A percentile compares a stretch with the other conserved stretches of the same genome.
Conservation (phyloP, 768 basidiomycete species). For the Leccinum uliginosum region DNA sequence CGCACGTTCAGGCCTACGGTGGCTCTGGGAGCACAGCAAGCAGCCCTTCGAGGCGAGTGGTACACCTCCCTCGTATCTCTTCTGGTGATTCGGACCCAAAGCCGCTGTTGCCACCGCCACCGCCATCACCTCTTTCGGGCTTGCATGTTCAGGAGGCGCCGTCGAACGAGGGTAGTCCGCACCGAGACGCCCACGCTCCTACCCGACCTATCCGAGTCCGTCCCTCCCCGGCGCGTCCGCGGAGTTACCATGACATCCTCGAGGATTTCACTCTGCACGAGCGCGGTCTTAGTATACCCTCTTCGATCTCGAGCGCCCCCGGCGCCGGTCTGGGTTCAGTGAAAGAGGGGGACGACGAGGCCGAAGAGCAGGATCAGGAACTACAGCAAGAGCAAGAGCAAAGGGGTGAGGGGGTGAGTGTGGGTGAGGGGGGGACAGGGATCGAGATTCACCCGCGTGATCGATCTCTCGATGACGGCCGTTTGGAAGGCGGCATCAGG, state of each 20-base stretch:
- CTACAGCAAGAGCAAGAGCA: not conserved
- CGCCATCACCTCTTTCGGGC: conserved; percentile 3
- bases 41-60: conserved; percentile 20
- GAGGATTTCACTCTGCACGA: conserved; percentile 53
- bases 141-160: not conserved
- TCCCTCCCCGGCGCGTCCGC: conserved; percentile 39
- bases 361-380: not conserved
- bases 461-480: not conserved
- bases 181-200: not conserved
- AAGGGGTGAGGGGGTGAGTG: not conserved
- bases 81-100: conserved; percentile 11
- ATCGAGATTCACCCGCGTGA: conserved; percentile 1
- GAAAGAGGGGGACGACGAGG: conserved; percentile 18
- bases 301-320: conserved; percentile 28
- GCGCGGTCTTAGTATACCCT: conserved; percentile 25
- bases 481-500: conserved; percentile 5
- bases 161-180: not conserved
- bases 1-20: no score
- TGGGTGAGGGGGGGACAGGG: not conserved
- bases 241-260: conserved; percentile 64
- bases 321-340: conserved; percentile 20
- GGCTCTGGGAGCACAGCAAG: conserved; percentile 11
- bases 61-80: conserved; percentile 22
- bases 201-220: conserved; percentile 30
- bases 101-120: not conserved